These are phyloP conservation scores for Wickerhamomyces chambardii DNA, from an alignment of 805 yeast genomes.

Conservation along the genomic window DNA sequence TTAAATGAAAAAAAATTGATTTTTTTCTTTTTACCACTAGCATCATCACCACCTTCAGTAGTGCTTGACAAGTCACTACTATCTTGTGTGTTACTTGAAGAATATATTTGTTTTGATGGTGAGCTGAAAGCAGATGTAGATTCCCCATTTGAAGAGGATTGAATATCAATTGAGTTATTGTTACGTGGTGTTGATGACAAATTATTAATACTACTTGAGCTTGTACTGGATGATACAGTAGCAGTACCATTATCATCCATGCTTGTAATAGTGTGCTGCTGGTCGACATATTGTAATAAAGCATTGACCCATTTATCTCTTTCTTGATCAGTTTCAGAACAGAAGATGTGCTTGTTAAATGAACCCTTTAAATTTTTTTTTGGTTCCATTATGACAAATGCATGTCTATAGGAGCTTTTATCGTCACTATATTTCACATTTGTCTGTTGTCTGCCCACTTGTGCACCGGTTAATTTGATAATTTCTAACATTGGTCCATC, in stretches of 20 bases:
- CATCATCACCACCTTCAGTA: conserved; percentile 9
- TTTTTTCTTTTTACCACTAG: conserved; percentile 33
- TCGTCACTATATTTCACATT: conserved; percentile 14
- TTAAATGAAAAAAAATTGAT: conserved; percentile 54
- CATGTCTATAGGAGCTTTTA: conserved; percentile 39
- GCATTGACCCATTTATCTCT: conserved; percentile 64
- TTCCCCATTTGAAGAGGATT: no score
- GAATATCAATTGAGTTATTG: no score
- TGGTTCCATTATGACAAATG: conserved; percentile 44
- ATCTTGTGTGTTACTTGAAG: conserved; percentile 1
- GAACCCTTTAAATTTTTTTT: conserved; percentile 20
- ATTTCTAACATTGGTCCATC: conserved; percentile 47
- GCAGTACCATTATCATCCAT: neutral
- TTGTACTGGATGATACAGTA: no score
- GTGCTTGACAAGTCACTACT: conserved; percentile 3
- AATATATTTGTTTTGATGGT: neutral
- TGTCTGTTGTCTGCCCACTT: conserved; percentile 43
- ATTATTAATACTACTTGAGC: no score
- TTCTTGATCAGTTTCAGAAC: conserved; percentile 74
- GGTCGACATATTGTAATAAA: conserved; percentile 24
- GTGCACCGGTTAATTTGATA: conserved; percentile 39
- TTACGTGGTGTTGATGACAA: no score
- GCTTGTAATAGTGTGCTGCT: neutral
- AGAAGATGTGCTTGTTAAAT: conserved; percentile 49
- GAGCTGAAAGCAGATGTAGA: neutral